These are phyloP conservation scores for Melastoma malabathricum DNA, from an alignment of 345 rosid species.

Conservation along the genomic window DNA sequence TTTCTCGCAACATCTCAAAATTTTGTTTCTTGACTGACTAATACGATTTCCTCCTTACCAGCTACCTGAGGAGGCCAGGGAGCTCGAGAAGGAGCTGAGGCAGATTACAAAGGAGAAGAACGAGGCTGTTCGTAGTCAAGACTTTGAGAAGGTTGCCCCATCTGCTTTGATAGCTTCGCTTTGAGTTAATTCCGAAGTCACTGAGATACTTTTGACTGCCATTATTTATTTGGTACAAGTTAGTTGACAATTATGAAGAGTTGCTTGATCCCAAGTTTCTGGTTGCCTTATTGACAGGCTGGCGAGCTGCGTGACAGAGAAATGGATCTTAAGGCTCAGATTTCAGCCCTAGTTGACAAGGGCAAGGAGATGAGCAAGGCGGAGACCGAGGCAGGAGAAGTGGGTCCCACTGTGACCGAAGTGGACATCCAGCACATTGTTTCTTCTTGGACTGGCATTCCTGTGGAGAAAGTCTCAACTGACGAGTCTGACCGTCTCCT, in stretches of 20 bases:
- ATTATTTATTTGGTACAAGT: not conserved
- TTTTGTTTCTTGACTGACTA: not conserved
- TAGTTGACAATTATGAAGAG: not conserved
- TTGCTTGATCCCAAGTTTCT: not conserved
- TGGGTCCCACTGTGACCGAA: constrained; percentile 44
- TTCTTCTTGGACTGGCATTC: constrained; percentile 32
- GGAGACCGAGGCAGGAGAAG: constrained; percentile 86
- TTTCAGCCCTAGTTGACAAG: constrained; percentile 60
- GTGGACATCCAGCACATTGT: constrained; percentile 19
- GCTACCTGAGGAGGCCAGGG: constrained; percentile 99
- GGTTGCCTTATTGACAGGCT: constrained; percentile 41
- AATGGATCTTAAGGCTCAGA: constrained; percentile 91
- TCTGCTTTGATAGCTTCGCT: not conserved
- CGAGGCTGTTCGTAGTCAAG: constrained; percentile 90
- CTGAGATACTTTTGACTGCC: not conserved
- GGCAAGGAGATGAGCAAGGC: constrained; percentile 96
- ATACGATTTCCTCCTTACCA: constrained; percentile 11
- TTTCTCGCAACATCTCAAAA: not conserved
- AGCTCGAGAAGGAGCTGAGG: constrained; percentile 90
- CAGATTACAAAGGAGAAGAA: constrained; percentile 94
- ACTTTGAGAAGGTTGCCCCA: constrained; percentile 70
- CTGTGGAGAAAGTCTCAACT: constrained; percentile 23
- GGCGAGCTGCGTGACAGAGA: constrained; percentile 91
- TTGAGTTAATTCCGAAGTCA: not conserved
- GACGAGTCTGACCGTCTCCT: constrained; percentile 25